Conservation (phyloP, 129 eudicot genomes). For the Chrysanthemum makinoi region DNA sequence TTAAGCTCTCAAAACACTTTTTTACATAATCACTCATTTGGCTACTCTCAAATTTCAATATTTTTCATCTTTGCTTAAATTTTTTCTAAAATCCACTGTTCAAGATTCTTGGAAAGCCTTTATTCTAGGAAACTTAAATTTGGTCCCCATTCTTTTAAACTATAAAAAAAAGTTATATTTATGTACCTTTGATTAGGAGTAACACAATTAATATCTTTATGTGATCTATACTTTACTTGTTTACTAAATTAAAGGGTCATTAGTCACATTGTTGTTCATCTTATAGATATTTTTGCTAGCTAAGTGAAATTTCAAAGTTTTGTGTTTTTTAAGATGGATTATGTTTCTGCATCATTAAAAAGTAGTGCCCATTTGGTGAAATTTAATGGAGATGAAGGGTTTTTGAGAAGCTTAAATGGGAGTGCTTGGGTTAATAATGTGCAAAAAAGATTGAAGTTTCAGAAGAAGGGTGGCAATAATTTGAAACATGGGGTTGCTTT, state of each 20-base stretch:
- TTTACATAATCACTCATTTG: constrained; percentile 17
- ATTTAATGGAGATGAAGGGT: constrained; percentile 39
- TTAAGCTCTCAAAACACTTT: not conserved
- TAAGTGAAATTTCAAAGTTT: constrained; percentile 1
- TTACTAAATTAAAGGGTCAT: constrained; percentile 26
- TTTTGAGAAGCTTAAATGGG: constrained; percentile 51
- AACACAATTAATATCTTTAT: constrained; percentile 34
- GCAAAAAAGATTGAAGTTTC: constrained; percentile 46
- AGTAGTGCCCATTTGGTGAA: constrained; percentile 44
- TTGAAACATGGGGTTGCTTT: constrained; percentile 71
- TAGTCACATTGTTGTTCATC: constrained; percentile 16
- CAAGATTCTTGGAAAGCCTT: constrained; percentile 24
- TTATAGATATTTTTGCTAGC: constrained; percentile 13
- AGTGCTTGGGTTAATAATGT: constrained; percentile 38
- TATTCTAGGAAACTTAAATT: constrained; percentile 32
- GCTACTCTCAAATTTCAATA: constrained; percentile 14
- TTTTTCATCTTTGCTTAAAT: constrained; percentile 23
- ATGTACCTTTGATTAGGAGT: constrained; percentile 33
- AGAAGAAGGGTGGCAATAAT: constrained; percentile 36
- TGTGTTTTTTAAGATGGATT: constrained; percentile 47
- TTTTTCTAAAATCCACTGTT: constrained; percentile 31
- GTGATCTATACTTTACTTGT: constrained; percentile 85
- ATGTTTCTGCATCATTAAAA: constrained; percentile 59
- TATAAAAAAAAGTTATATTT: constrained; percentile 5
- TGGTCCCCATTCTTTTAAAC: constrained; percentile 10